These are phyloP conservation scores for Paulownia fortunei DNA, from an alignment of 257 asterid species.

Conservation along the genomic window DNA sequence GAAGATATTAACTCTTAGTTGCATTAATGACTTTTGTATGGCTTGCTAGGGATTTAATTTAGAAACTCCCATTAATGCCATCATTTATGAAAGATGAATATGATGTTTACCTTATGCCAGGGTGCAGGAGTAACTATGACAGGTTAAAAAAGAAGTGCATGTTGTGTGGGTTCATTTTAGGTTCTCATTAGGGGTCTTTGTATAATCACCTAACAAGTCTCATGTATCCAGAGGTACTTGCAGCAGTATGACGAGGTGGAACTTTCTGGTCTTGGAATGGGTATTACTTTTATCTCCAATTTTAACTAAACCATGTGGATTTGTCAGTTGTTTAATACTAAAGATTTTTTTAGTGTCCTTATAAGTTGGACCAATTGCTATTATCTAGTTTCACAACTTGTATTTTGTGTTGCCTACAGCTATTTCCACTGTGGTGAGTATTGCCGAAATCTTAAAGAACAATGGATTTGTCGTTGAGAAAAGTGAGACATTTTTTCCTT, in stretches of 20 bases:
- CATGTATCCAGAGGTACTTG: slow-evolving; percentile 69
- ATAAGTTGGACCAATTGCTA: background rate
- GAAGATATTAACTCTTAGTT: background rate
- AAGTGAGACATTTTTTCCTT: slow-evolving; percentile 45
- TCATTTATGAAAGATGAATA: too few relatives aligned
- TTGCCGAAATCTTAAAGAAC: slow-evolving; percentile 81
- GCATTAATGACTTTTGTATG: background rate
- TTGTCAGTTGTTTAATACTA: background rate
- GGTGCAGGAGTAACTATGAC: background rate
- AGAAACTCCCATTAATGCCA: background rate
- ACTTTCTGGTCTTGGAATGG: slow-evolving; percentile 88
- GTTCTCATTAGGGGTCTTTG: background rate
- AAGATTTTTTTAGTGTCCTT: background rate
- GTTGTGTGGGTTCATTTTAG: too few relatives aligned
- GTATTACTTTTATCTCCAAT: slow-evolving; percentile 42
- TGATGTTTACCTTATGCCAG: background rate
- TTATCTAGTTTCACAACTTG: slow-evolving; percentile 1
- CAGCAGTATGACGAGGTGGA: slow-evolving; percentile 71
- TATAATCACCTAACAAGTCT: background rate
- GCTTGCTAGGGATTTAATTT: background rate
- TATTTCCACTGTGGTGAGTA: slow-evolving; percentile 72
- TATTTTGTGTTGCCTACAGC: slow-evolving; percentile 44
- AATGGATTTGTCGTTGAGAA: slow-evolving; percentile 73
- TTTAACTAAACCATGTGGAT: background rate
- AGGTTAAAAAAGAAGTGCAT: too few relatives aligned